Base-by-base conservation (phyloP, 306 rosid species). In the Elaeagnus macrophylla region DNA sequence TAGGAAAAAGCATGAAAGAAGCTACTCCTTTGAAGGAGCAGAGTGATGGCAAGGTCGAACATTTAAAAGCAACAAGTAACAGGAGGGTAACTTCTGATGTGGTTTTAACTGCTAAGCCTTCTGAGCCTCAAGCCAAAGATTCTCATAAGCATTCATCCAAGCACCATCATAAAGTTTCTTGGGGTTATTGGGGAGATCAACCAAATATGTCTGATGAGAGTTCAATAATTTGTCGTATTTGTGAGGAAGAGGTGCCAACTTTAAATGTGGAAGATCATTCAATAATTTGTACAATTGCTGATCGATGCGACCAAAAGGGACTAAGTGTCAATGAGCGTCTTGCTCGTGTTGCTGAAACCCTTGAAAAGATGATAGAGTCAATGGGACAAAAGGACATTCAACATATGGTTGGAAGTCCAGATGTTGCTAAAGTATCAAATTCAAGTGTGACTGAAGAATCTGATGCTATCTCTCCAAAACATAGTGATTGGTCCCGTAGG, bases 241-340 rank as follows among this genome's bases (percentile, higher is more conserved):
- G 99, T 56, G 99, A 91, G 86, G 99, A 91, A 64, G 87, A 91
- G 47, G 95, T 91, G 73, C 89, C 96, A 41, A 91, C 99, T 66
- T 71, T 68, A 57, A 84, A 77, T 65, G 96, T 91, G 74, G 99
- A 91, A 77, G 96, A 91, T 49, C 99, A 91, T 79, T 91, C 85
- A 44, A 84, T 85, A 81, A 77, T 87, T 71, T 91, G 99, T 73
- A 85, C 96, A 18, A 68, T 87, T 72, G 99, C 95, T 71, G 93
- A 91, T 76, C 80, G 95, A 77, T 91, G 96, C 76, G 99, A 91
- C 78, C 84, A 77, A 62, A 80, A 71, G 72, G 99, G 99, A 71
- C 59, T 84, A 65, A 82, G 83, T 75, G 99, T 91, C 54, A 80
- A 87, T 71, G 99, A 87, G 58, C 99, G 99, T 35, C 89, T 91